Percentiles rank a stretch among this genome's conserved stretches.
Evolutionary conservation across 1,284 basidiomycete genomes (phyloP).

Genomic region (Rhizopogon parksii): DNA sequence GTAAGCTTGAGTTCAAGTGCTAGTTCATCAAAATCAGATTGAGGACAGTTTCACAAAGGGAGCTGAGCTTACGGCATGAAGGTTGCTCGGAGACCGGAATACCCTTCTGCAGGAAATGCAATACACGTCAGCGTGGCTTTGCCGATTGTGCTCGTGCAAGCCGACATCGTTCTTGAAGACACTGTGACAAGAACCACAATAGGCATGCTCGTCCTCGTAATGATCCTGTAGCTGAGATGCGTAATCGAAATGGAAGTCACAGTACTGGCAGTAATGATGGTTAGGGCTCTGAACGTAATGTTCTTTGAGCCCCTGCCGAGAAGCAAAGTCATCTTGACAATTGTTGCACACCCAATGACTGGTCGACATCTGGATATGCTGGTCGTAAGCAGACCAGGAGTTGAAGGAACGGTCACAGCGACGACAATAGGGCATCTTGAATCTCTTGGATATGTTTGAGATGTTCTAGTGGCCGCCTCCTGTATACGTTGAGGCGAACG

Average conservation of each 20-base stretch:
- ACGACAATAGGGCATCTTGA: slow-evolving; percentile 14
- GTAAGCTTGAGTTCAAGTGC: slow-evolving; percentile 36
- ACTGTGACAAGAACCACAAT: slow-evolving; percentile 34
- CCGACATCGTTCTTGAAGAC: slow-evolving; percentile 34
- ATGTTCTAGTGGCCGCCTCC: not conserved
- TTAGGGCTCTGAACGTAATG: slow-evolving; percentile 22
- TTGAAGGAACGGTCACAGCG: slow-evolving; percentile 16
- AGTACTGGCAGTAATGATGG: slow-evolving; percentile 37
- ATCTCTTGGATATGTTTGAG: not conserved
- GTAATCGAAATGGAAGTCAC: slow-evolving; percentile 31
- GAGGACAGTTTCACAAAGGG: slow-evolving; percentile 1
- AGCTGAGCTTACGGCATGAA: slow-evolving; percentile 18
- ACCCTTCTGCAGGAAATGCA: slow-evolving; percentile 38
- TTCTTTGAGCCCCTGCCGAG: slow-evolving; percentile 15
- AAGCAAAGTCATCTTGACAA: slow-evolving; percentile 18
- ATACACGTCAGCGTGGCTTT: slow-evolving; percentile 37
- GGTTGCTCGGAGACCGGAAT: slow-evolving; percentile 35
- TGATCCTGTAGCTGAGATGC: slow-evolving; percentile 26
- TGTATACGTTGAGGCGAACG: not conserved
- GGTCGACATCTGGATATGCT: slow-evolving; percentile 20
- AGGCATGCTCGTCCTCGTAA: slow-evolving; percentile 31
- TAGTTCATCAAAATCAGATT: slow-evolving; percentile 9
- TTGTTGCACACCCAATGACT: slow-evolving; percentile 17
- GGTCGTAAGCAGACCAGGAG: slow-evolving; percentile 11
- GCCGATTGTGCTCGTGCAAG: slow-evolving; percentile 41